These are phyloP conservation scores for Fagus crenata DNA, from an alignment of 306 rosid species.

Conservation along the genomic window DNA sequence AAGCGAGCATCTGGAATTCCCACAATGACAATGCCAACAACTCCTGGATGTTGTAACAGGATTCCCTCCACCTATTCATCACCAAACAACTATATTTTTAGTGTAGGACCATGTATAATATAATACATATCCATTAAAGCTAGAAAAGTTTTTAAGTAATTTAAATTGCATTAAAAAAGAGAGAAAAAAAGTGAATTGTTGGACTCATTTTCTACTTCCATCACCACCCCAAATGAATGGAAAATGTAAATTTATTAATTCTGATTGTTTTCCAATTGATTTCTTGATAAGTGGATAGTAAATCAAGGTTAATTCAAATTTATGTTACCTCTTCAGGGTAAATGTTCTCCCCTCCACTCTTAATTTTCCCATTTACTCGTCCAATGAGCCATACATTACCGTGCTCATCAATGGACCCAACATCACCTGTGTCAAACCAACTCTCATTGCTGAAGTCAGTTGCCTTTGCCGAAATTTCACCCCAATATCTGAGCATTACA, in stretches of 20 bases:
- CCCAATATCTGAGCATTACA: conserved; percentile 80
- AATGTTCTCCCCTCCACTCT: conserved; percentile 92
- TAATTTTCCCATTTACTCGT: conserved; percentile 67
- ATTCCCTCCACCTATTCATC: conserved; percentile 63
- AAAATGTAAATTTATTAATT: background rate
- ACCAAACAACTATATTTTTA: conserved; percentile 18
- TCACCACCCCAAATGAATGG: conserved; percentile 4
- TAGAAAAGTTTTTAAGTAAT: background rate
- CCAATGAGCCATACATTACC: conserved; percentile 87
- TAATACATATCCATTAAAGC: background rate
- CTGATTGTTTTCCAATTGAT: conserved; percentile 2
- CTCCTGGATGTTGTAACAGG: conserved; percentile 71
- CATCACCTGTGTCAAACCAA: conserved; percentile 94
- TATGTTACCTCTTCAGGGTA: conserved; percentile 84
- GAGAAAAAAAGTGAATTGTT: background rate
- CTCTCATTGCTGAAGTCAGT: conserved; percentile 33
- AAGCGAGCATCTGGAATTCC: conserved; percentile 73
- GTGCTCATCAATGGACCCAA: conserved; percentile 62
- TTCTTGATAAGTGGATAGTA: conserved; percentile 3
- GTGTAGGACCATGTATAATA: background rate
- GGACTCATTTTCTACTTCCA: background rate
- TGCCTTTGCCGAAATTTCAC: conserved; percentile 41
- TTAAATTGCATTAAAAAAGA: background rate
- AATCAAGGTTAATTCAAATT: conserved; percentile 7
- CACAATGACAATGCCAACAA: conserved; percentile 52